Evolutionary conservation across 805 yeast species (phyloP), one percentile per base, ranked within the genome.

Genomic region (Pichia occidentalis): DNA sequence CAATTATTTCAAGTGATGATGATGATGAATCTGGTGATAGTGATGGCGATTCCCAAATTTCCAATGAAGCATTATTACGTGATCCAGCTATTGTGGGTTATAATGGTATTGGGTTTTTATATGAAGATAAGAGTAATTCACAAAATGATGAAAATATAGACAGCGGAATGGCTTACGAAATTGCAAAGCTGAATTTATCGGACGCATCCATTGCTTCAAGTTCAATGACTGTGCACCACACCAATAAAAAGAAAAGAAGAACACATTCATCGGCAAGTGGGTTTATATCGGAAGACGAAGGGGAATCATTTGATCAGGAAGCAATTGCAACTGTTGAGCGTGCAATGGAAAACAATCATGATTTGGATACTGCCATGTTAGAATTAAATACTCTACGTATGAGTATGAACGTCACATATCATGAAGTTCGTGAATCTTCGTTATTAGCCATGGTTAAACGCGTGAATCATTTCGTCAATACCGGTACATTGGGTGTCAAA

Each of bases 361-460:
- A 85, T 52, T 69, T 86, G 43, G 97, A 90, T 56, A 88, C 95
- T 11, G 97, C 98, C 0, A 64, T 86, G 46, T 65, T 92, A 43
- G 98, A 92, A 63, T 72, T 92, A 52, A 90, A 90, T 57, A 92
- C 98, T 0, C 70, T 92, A 54, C 74, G 97, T 63, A 90, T 92
- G 98, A 85, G 96, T 52, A 83, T 88, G 92, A 86, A 92, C 57
- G 98, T 87, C 13, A 74, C 92, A 0, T 90, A 92, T 60, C 94
- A 85, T 52, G 95, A 88, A 54, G 97, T 92, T 11, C 75, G 97
- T 56, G 61, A 66, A 22, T 95, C 95, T 5, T 85, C 95, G 0
- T 66, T 77, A 24, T 68, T 69, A 26, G 92, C 97, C 0, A 65
- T 92, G 52, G 51, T 86, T 30, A 65, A 67, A 29, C 72, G 92